Evolutionary conservation across 495 filamentous ascomycete species (phyloP), one percentile per base, ranked within the genome.

Genomic region (Penicillium turbatum): DNA sequence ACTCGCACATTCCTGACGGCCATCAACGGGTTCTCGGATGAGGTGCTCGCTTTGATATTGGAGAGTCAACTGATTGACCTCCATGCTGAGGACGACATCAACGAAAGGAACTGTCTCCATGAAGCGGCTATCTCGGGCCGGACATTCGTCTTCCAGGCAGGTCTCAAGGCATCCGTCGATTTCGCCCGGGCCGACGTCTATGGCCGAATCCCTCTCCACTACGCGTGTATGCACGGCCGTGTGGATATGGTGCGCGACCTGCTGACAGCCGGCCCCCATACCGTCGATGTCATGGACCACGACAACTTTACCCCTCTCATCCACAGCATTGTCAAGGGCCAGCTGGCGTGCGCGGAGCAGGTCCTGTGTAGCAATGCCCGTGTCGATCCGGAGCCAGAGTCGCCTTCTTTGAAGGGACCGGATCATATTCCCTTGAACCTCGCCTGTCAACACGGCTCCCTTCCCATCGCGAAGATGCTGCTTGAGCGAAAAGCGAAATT

Each of bases 271-370:
- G 76, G 74, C 17, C 81, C 81, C 8, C 66, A 77, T 5, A 95
- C 89, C 0, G 86, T 97, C 61, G 80, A 97, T 64, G 67, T 83
- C 16, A 88, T 90, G 68, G 93, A 98, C 62, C 90, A 96, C 61
- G 92, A 98, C 70, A 97, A 96, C 71, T 97, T 95, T 70, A 97
- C 93, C 2, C 90, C 93, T 0, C 74, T 98, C 42, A 93, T 98
- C 47, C 93, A 97, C 68, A 87, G 89, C 50, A 96, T 97, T 61
- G 90, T 95, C 42, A 90, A 92, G 60, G 79, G 84, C 37, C 85
- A 93, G 51, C 75, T 89, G 16, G 73, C 81, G 39, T 95, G 89
- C 65, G 91, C 92, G 2, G 77, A 87, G 58, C 79, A 82, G 55
- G 77, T 98, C 36, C 79, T 97, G 2, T 69, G 74, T 7, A 82